Conservation (phyloP, 1,284 basidiomycete genomes). For the Meripilus lineatus region DNA sequence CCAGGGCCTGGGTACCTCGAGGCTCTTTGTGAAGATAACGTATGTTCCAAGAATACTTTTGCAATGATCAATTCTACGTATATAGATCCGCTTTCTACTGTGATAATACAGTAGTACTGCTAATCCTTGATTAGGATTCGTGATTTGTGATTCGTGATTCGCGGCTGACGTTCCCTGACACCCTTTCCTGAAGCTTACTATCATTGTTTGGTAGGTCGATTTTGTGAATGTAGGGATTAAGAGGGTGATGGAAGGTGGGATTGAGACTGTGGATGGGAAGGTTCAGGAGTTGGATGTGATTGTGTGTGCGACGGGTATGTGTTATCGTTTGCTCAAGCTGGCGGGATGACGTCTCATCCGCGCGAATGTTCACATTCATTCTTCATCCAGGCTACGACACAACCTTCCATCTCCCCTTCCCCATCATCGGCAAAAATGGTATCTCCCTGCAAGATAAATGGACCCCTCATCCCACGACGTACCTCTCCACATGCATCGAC, state of each 20-base stretch:
- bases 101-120: no score
- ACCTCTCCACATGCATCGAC: conserved; percentile 49
- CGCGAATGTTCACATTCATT: not conserved
- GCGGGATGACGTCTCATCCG: not conserved
- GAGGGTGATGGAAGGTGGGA: conserved; percentile 45
- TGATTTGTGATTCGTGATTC: no score
- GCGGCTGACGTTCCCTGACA: no score
- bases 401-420: conserved; percentile 43
- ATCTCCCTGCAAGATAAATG: conserved; percentile 44
- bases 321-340: not conserved
- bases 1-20: conserved; percentile 66
- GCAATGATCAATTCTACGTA: no score
- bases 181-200: no score
- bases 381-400: conserved; percentile 44
- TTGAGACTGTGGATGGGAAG: conserved; percentile 50
- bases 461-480: conserved; percentile 48
- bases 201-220: conserved; percentile 36
- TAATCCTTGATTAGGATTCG: no score
- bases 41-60: conserved; percentile 19
- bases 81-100: no score
- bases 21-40: conserved; percentile 56
- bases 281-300: conserved; percentile 53
- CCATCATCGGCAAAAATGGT: conserved; percentile 48
- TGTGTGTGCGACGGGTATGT: conserved; percentile 26
- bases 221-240: conserved; percentile 49